Base-by-base conservation (phyloP, 495 filamentous ascomycete genomes). In the Parachaetomium inaequale region DNA sequence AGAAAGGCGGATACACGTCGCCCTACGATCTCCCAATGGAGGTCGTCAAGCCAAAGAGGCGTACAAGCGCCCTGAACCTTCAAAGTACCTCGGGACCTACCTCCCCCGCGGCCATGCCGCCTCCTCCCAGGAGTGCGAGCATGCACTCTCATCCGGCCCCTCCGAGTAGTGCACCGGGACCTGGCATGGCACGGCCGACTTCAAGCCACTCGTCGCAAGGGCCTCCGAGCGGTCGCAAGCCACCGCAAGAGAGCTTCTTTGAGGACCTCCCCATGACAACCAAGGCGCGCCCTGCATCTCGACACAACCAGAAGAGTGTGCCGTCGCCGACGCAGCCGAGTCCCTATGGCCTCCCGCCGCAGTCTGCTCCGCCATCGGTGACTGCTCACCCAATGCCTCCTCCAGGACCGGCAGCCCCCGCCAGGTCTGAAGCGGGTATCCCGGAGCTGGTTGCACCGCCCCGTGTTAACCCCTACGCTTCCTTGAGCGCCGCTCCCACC, bases 21-120 rank as follows among this genome's bases (percentile, higher is more conserved):
- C 94, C 94, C 4, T 98, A 96, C 66, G 94, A 98, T 73, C 82
- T 98, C 4, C 94, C 94, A 3, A 91, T 95, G 75, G 93, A 96
- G 51, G 81, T 97, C 17, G 81, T 87, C 19, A 84, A 84, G 57
- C 52, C 88, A 31, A 82, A 84, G 74, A 85, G 84, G 76, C 75
- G 83, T 58, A 71, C 73, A 51, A 82, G 76, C 58, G 74, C 73
- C 54, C 77, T 77, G 45, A 76, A 78, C 40, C 74, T 68, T 50
- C 73, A 71, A 47, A 63, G 65, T 57, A 66, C 51, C 21, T 63
- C 68, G 31, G 75, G 70, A 19, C 70, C 70, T 34, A 66, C 74
- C 38, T 74, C 79, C 7, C 78, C 79, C 19, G 79, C 81, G 23
- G 74, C 72, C 23, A 77, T 59, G 19, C 58, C 63, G 31, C 60